phyloP scores from a whole-genome alignment of 148 eudicot species.

The Vaccinium myrtillus region DNA sequence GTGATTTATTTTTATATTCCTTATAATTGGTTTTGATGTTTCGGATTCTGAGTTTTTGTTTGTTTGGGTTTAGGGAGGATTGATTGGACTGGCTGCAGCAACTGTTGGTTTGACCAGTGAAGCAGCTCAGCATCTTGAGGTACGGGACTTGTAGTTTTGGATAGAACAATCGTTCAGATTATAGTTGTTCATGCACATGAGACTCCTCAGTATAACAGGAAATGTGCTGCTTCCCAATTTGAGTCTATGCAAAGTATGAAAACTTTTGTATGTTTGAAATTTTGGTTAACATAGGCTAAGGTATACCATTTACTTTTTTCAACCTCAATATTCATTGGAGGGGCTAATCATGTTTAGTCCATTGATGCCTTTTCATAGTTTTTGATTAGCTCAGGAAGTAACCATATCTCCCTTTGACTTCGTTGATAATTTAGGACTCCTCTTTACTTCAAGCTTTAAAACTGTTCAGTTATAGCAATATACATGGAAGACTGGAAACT shows the following conservation, averaged over 20 bases:
- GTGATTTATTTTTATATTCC: not conserved
- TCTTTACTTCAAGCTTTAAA: not conserved
- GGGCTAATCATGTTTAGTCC: not conserved
- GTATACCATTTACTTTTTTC: not conserved
- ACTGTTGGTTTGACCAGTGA: slow-evolving; percentile 90
- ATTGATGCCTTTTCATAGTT: not conserved
- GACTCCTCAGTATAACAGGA: not conserved
- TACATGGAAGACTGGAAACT: not conserved
- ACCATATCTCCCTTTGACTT: not conserved
- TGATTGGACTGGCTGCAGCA: slow-evolving; percentile 96
- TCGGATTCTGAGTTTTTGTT: slow-evolving; percentile 16
- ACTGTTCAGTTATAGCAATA: not conserved
- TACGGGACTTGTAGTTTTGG: slow-evolving; percentile 17
- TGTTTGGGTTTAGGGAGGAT: slow-evolving; percentile 70
- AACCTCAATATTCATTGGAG: not conserved
- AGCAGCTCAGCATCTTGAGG: slow-evolving; percentile 98
- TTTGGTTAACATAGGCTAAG: not conserved
- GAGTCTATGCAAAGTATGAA: not conserved
- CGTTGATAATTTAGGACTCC: not conserved
- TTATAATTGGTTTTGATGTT: not conserved
- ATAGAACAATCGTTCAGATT: not conserved
- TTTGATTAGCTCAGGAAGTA: not conserved
- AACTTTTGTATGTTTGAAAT: not conserved
- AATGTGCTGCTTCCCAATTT: not conserved
- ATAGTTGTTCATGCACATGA: not conserved